These are phyloP conservation scores for Copromyces sp. DNA, from an alignment of 495 filamentous ascomycete species.

Conservation along the genomic window DNA sequence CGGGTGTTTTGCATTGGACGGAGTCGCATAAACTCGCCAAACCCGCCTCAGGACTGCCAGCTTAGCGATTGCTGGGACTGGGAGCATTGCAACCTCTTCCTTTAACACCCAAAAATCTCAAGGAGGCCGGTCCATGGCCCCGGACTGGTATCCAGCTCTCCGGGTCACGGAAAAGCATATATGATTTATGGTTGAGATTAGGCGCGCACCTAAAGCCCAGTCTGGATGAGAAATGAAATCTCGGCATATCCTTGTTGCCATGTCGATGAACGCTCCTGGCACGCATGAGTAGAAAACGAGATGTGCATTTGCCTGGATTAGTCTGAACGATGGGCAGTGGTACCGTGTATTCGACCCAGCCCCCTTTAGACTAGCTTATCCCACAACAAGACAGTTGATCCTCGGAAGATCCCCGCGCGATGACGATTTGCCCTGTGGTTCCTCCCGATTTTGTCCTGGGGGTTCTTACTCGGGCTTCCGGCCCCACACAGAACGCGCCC, in stretches of 20 bases:
- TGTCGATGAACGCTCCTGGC: too few relatives aligned
- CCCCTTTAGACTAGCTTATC: background rate
- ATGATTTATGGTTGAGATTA: background rate
- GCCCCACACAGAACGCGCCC: constrained; percentile 21
- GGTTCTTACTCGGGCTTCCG: constrained; percentile 18
- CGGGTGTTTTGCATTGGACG: background rate
- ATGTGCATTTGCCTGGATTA: background rate
- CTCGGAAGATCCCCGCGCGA: background rate
- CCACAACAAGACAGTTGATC: too few relatives aligned
- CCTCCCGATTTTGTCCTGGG: background rate
- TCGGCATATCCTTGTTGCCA: background rate
- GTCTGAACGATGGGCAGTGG: background rate
- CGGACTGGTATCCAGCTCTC: background rate
- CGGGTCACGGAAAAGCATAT: background rate
- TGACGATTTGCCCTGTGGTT: background rate
- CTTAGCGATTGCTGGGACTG: background rate
- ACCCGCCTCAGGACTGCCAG: too few relatives aligned
- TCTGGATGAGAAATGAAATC: background rate
- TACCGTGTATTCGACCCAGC: background rate
- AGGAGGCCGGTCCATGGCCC: background rate
- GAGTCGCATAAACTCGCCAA: background rate
- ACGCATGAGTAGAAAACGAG: background rate
- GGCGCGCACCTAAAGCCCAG: background rate
- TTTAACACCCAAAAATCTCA: background rate
- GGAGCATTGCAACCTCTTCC: background rate